A percentile compares a stretch with the other conserved stretches of the same genome.
phyloP scores from a whole-genome alignment of 2,329 filamentous ascomycete genomes.

The Blumeria hordei region DNA sequence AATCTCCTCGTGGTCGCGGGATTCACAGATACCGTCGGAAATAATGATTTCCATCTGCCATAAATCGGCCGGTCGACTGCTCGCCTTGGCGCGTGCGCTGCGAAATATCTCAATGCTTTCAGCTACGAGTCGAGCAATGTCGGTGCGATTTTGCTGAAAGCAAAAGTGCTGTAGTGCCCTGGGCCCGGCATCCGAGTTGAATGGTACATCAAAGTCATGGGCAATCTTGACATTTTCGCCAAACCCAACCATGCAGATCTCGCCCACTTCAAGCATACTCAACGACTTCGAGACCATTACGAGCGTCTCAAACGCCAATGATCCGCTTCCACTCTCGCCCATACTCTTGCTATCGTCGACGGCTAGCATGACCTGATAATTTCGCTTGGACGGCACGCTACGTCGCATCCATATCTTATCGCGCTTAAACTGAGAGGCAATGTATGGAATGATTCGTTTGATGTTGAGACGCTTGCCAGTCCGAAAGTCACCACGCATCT shows the following conservation, averaged over 20 bases:
- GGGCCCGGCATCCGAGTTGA: slow-evolving; percentile 60
- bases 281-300: slow-evolving; percentile 74
- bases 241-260: slow-evolving; percentile 80
- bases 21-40: slow-evolving; percentile 78
- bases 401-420: slow-evolving; percentile 99
- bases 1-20: slow-evolving; percentile 56
- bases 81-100: slow-evolving; percentile 34
- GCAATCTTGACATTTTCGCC: slow-evolving; percentile 64
- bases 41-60: slow-evolving; percentile 93
- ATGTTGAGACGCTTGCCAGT: slow-evolving; percentile 97
- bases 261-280: slow-evolving; percentile 80
- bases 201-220: slow-evolving; percentile 64
- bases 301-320: slow-evolving; percentile 77
- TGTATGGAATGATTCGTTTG: slow-evolving; percentile 98
- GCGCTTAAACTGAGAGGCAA: slow-evolving; percentile 91
- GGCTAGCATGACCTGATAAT: slow-evolving; percentile 91
- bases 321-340: slow-evolving; percentile 53
- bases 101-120: slow-evolving; percentile 64
- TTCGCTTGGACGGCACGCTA: slow-evolving; percentile 71
- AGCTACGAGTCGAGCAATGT: slow-evolving; percentile 56
- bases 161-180: slow-evolving; percentile 63
- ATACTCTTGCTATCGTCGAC: slow-evolving; percentile 92
- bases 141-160: slow-evolving; percentile 67
- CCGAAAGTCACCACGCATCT: slow-evolving; percentile 86
- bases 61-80: slow-evolving; percentile 37